Base-by-base conservation (phyloP, 805 yeast species). In the Nakazawaea holstii region DNA sequence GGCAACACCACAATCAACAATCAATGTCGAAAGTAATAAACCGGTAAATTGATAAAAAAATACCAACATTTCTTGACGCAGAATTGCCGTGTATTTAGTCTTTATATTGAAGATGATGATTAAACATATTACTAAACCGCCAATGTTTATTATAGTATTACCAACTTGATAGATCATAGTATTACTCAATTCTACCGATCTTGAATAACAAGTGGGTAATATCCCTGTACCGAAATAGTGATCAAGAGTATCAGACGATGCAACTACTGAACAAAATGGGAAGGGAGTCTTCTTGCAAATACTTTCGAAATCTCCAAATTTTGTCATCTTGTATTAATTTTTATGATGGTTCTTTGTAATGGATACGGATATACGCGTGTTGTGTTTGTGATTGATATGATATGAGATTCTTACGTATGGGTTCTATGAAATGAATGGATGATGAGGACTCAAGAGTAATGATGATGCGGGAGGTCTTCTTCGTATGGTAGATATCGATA, bases 31-130 rank as follows among this genome's bases (percentile, higher is more conserved):
- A 13, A 86, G 73, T 6, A 80, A 74, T 53, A 86, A 72, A 1
- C 77, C 70, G 30, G 84, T 68, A 52, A 75, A 73, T 37, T 79
- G 58, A 64, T 84, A 80, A 64, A 82, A 84, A 59, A 87, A 84
- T 54, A 77, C 79, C 46, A 88, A 65, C 82, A 90, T 85, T 60
- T 94, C 99, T 10, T 80, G 73, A 51, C 98, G 74, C 4, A 97
- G 98, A 49, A 94, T 91, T 10, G 98, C 97, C 0, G 99, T 94
- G 61, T 87, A 91, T 69, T 92, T 89, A 50, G 83, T 72, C 60
- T 91, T 74, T 39, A 91, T 80, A 55, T 85, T 83, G 69, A 82
- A 87, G 10, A 90, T 71, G 47, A 91, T 86, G 55, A 89, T 75
- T 43, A 83, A 69, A 33, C 85, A 53, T 37, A 88, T 75, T 6